Percentiles rank a stretch among this genome's conserved stretches.
Evolutionary conservation across 306 rosid genomes (phyloP).

Genomic region (Gleditsia sinensis): DNA sequence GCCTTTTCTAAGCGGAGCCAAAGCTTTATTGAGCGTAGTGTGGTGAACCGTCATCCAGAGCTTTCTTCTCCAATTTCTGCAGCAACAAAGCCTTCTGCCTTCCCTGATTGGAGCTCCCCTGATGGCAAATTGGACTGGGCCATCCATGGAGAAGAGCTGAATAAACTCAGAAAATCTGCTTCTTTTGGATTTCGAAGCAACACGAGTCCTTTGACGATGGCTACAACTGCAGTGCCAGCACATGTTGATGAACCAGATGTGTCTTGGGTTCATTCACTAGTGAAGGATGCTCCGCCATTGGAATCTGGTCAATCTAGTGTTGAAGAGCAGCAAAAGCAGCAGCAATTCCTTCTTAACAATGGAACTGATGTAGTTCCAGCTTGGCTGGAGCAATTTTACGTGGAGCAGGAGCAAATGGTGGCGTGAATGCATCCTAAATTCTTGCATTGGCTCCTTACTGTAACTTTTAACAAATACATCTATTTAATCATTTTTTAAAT

Average conservation of each 20-base stretch:
- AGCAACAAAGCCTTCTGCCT: constrained; percentile 38
- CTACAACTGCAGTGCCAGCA: constrained; percentile 24
- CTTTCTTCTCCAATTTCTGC: constrained; percentile 50
- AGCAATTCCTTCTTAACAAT: constrained; percentile 45
- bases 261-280: constrained; percentile 79
- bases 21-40: constrained; percentile 64
- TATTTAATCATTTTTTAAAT: constrained; percentile 38
- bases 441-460: constrained; percentile 24
- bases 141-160: constrained; percentile 61
- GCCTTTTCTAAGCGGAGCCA: constrained; percentile 71
- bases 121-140: constrained; percentile 78
- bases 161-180: constrained; percentile 66
- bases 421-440: constrained; percentile 40
- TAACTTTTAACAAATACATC: constrained; percentile 36
- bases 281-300: constrained; percentile 53
- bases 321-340: constrained; percentile 54
- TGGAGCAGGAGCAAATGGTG: constrained; percentile 73
- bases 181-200: constrained; percentile 63
- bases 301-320: constrained; percentile 35
- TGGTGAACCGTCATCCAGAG: constrained; percentile 44
- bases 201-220: constrained; percentile 14
- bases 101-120: constrained; percentile 73
- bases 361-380: constrained; percentile 49
- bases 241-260: constrained; percentile 57
- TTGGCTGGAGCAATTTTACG: constrained; percentile 67